phyloP scores from a whole-genome alignment of 2,329 filamentous ascomycete genomes.

The Cercospora canescens region DNA sequence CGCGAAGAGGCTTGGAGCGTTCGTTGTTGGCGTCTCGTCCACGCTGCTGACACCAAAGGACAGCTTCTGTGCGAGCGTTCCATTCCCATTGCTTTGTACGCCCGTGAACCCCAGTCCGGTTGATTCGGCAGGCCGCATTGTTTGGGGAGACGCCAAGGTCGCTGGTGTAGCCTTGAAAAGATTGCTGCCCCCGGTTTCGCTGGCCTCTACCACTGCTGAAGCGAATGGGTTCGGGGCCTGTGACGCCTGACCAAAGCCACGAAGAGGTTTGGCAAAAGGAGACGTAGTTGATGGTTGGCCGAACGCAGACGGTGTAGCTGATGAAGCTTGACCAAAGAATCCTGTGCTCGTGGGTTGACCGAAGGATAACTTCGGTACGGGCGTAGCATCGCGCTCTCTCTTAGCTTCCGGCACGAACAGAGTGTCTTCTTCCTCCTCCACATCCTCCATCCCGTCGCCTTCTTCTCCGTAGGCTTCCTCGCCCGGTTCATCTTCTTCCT shows the following conservation, averaged over 20 bases:
- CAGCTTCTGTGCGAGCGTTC: background rate
- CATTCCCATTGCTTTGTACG: background rate
- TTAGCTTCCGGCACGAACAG: constrained; percentile 43
- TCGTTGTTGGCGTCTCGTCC: background rate
- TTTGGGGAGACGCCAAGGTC: background rate
- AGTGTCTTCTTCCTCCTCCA: constrained; percentile 38
- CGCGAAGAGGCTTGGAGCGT: constrained; percentile 5
- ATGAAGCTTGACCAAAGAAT: constrained; percentile 13
- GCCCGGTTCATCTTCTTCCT: constrained; percentile 39
- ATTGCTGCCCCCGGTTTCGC: background rate
- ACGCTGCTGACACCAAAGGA: background rate
- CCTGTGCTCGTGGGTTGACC: constrained; percentile 12
- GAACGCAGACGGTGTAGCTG: constrained; percentile 15
- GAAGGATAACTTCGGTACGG: constrained; percentile 14
- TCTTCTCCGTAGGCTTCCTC: constrained; percentile 29
- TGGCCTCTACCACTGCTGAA: background rate
- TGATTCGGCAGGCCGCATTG: background rate
- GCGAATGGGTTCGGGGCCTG: constrained; percentile 11
- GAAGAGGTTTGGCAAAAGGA: constrained; percentile 21
- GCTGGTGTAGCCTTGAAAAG: background rate
- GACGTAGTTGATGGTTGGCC: constrained; percentile 18
- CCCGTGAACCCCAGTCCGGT: background rate
- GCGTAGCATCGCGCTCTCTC: background rate
- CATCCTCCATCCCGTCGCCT: constrained; percentile 30
- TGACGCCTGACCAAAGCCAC: constrained; percentile 18